Conservation (phyloP, 768 basidiomycete genomes). For the Termitomyces eurrhizus region DNA sequence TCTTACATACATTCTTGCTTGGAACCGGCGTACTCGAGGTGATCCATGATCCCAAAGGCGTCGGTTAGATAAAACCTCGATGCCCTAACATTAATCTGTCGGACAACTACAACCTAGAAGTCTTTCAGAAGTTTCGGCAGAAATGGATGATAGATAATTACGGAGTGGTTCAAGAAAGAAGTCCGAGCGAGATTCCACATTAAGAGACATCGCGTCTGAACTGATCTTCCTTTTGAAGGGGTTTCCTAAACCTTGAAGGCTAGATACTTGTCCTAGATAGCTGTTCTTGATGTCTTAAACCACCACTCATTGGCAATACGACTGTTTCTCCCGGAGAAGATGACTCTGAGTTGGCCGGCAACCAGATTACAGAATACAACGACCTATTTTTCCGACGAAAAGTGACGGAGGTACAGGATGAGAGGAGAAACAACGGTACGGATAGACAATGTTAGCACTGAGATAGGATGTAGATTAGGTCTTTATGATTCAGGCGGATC, state of each 20-base stretch:
- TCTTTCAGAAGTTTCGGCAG: neutral
- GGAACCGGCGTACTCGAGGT: neutral
- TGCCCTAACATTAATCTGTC: neutral
- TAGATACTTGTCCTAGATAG: neutral
- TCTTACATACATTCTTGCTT: no score
- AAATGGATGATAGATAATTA: neutral
- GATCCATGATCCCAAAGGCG: neutral
- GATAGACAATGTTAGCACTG: no score
- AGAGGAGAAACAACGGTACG: no score
- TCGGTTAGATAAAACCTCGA: neutral
- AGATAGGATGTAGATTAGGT: neutral
- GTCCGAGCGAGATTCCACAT: neutral
- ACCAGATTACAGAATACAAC: no score
- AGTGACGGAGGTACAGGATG: no score
- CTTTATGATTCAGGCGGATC: no score
- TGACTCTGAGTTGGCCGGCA: neutral
- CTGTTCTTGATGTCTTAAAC: neutral
- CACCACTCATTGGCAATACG: no score
- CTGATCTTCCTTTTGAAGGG: neutral
- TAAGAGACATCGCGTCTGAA: neutral
- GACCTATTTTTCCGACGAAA: no score
- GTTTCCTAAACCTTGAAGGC: neutral
- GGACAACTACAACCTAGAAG: no score
- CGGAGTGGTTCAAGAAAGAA: neutral
- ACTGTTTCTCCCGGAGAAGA: neutral